Conservation (phyloP, 352 stramenopile species). For the Hyaloperonospora arabidopsidis region DNA sequence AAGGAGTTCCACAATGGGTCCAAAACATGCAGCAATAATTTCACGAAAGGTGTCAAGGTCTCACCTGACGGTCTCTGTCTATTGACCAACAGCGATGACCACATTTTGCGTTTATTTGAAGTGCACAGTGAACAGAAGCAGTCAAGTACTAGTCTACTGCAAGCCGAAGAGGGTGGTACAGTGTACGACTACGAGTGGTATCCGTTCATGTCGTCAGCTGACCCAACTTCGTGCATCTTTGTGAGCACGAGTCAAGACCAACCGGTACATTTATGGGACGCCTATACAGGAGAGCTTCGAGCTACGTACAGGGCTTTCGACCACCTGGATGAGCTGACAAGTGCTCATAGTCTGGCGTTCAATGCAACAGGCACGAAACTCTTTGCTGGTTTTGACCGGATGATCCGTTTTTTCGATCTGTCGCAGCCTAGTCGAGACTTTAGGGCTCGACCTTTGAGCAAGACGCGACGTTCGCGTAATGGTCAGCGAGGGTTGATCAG, state of each 20-base stretch:
- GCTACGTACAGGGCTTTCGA: conserved; percentile 79
- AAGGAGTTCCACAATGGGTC: conserved; percentile 26
- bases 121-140: conserved; percentile 13
- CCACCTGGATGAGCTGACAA: conserved; percentile 79
- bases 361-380: conserved; percentile 72
- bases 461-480: conserved; percentile 53
- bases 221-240: conserved; percentile 80
- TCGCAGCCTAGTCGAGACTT: conserved; percentile 60
- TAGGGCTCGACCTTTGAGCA: conserved; percentile 39
- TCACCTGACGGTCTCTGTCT: conserved; percentile 82
- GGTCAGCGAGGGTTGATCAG: conserved; percentile 75
- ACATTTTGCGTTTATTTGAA: conserved; percentile 75
- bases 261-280: conserved; percentile 89
- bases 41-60: conserved; percentile 62
- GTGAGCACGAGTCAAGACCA: conserved; percentile 79
- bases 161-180: conserved; percentile 60
- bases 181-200: conserved; percentile 88
- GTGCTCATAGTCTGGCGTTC: conserved; percentile 74
- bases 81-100: conserved; percentile 81
- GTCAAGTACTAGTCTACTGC: conserved; percentile 30
- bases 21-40: conserved; percentile 44
- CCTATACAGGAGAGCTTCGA: conserved; percentile 76
- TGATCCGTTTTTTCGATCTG: conserved; percentile 78
- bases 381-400: conserved; percentile 80
- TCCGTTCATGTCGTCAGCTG: conserved; percentile 70